These are phyloP conservation scores for Quercus berberidifolia DNA, from an alignment of 306 rosid species.

Conservation along the genomic window DNA sequence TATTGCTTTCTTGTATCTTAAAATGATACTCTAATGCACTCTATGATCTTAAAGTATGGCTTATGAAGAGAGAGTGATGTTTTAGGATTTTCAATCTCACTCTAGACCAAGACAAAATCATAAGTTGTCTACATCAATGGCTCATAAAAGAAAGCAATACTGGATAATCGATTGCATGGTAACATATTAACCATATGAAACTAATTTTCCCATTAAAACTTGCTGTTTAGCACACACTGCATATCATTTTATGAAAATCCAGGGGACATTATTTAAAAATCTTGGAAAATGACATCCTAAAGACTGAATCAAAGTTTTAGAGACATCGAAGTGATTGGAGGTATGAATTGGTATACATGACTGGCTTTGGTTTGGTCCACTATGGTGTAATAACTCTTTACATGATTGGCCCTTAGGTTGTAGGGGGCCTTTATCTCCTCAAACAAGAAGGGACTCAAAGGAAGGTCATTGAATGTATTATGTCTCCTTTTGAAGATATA, in stretches of 20 bases:
- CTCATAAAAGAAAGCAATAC: not conserved
- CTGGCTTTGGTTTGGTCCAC: not conserved
- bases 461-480: too few relatives aligned
- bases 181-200: too few relatives aligned
- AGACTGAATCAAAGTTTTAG: too few relatives aligned
- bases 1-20: not conserved
- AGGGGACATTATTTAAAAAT: too few relatives aligned
- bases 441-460: too few relatives aligned
- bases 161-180: too few relatives aligned
- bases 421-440: not conserved
- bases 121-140: not conserved
- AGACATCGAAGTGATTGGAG: too few relatives aligned
- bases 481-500: too few relatives aligned
- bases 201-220: too few relatives aligned
- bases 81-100: not conserved
- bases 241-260: too few relatives aligned
- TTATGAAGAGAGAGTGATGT: not conserved
- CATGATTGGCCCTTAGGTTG: not conserved
- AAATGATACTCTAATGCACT: not conserved
- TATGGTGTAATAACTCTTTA: not conserved
- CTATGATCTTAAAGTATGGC: not conserved
- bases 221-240: too few relatives aligned
- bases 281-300: too few relatives aligned
- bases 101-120: not conserved
- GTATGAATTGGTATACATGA: not conserved